A percentile compares a stretch with the other conserved stretches of the same genome.
phyloP scores from a whole-genome alignment of 2,329 filamentous ascomycete species.

The Colletotrichum destructivum region DNA sequence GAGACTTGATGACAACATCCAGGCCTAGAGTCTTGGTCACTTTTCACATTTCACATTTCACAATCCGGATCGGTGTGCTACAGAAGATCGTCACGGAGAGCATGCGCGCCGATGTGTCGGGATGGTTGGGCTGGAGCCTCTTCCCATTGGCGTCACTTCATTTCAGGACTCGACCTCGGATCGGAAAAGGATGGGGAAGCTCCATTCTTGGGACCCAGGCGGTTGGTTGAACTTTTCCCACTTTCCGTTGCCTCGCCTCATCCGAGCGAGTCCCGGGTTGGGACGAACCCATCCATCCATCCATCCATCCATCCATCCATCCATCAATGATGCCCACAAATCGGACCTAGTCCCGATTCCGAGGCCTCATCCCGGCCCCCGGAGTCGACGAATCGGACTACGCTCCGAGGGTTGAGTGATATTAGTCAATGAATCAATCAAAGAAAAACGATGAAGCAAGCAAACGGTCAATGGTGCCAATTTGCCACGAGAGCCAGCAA shows the following conservation, averaged over 20 bases:
- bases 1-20: neutral
- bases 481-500: neutral
- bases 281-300: slow-evolving; percentile 10
- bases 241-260: neutral
- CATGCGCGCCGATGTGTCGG: neutral
- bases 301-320: too few relatives aligned
- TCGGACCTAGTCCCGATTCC: slow-evolving; percentile 10
- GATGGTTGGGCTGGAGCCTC: neutral
- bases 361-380: neutral
- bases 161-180: neutral
- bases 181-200: neutral
- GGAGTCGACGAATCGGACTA: neutral
- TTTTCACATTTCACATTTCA: slow-evolving; percentile 2
- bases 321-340: neutral
- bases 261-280: neutral
- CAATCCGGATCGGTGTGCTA: neutral
- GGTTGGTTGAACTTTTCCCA: neutral
- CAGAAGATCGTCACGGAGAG: neutral
- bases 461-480: neutral
- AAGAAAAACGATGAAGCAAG: neutral
- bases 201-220: neutral
- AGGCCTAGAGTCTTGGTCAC: neutral
- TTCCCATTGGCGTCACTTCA: neutral
- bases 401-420: neutral
- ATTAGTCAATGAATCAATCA: neutral